phyloP scores from a whole-genome alignment of 2,329 filamentous ascomycete species.

The Colletotrichum sp. region DNA sequence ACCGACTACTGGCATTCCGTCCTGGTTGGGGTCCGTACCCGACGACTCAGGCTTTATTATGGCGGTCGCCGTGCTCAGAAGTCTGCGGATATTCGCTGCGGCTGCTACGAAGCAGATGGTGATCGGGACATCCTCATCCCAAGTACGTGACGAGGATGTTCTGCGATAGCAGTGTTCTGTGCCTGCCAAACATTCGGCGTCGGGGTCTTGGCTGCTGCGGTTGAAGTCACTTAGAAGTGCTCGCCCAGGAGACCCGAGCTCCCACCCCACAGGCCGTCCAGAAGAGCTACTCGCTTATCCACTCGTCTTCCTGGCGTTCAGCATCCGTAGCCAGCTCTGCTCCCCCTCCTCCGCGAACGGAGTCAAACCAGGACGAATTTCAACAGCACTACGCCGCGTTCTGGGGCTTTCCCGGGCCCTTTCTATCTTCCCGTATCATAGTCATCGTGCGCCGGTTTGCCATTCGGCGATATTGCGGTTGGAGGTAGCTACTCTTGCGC shows the following conservation, averaged over 20 bases:
- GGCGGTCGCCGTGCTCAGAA: background rate
- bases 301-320: too few relatives aligned
- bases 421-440: background rate
- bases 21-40: background rate
- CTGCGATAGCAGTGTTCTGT: background rate
- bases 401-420: too few relatives aligned
- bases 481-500: background rate
- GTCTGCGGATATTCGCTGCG: background rate
- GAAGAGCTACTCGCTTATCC: too few relatives aligned
- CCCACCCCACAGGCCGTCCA: too few relatives aligned
- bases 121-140: background rate
- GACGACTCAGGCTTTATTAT: background rate
- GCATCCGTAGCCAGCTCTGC: too few relatives aligned
- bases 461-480: background rate
- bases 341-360: too few relatives aligned
- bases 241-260: too few relatives aligned
- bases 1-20: background rate
- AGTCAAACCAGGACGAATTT: too few relatives aligned
- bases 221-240: background rate
- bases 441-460: too few relatives aligned
- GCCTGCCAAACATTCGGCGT: background rate
- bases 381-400: too few relatives aligned
- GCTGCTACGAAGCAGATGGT: background rate
- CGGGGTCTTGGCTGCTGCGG: background rate
- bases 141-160: background rate